phyloP scores from a whole-genome alignment of 1,284 basidiomycete genomes.

The Apiotrichum sp. region DNA sequence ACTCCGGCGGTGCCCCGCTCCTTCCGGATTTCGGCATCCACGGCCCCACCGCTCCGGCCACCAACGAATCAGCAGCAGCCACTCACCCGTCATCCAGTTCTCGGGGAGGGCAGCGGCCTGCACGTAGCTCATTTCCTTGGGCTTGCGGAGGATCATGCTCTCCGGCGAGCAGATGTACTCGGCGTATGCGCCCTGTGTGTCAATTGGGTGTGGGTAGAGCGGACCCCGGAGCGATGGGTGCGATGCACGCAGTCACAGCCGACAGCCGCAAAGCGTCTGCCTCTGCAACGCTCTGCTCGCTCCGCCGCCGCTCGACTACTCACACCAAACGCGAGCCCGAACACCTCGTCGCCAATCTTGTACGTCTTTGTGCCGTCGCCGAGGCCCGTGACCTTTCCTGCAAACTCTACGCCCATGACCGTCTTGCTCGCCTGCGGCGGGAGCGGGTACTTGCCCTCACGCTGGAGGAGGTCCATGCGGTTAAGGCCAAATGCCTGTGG shows the following conservation, averaged over 20 bases:
- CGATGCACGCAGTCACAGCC: no score
- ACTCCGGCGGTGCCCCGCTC: no score
- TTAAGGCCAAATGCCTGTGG: conserved; percentile 71
- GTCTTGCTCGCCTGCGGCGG: conserved; percentile 65
- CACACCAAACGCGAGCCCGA: conserved; percentile 69
- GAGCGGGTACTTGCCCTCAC: conserved; percentile 66
- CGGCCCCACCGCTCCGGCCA: no score
- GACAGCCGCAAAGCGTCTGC: no score
- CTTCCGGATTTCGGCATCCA: no score
- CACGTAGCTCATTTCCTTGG: conserved; percentile 65
- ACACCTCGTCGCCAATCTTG: conserved; percentile 75
- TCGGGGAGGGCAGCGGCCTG: conserved; percentile 83
- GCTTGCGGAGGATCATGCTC: conserved; percentile 69
- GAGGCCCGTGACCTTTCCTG: conserved; percentile 61
- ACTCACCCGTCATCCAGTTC: conserved; percentile 72
- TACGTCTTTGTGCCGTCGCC: conserved; percentile 56
- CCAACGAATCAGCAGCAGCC: no score
- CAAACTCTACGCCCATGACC: conserved; percentile 89
- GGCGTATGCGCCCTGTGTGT: conserved; percentile 75
- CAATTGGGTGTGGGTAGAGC: not conserved
- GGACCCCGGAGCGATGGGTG: no score
- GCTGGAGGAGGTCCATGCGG: conserved; percentile 75
- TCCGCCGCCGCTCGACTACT: conserved; percentile 22
- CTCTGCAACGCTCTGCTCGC: not conserved
- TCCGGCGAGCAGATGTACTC: conserved; percentile 71